phyloP scores from a whole-genome alignment of 768 basidiomycete genomes.

The Tephrocybe sp. region DNA sequence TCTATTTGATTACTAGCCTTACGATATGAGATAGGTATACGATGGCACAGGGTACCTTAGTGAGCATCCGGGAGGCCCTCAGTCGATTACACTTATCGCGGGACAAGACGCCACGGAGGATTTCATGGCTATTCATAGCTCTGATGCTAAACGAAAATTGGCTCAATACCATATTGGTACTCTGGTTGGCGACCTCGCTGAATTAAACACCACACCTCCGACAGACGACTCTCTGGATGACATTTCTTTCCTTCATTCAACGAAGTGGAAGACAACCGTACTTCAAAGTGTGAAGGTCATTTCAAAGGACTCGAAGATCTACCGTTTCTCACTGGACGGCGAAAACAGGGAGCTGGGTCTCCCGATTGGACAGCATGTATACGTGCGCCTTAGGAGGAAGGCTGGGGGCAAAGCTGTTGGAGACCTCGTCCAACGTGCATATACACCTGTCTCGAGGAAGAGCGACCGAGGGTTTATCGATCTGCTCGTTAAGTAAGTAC shows the following conservation, averaged over 20 bases:
- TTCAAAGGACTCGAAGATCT: constrained; percentile 48
- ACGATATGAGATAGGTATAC: constrained; percentile 34
- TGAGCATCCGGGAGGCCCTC: constrained; percentile 57
- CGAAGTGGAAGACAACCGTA: constrained; percentile 45
- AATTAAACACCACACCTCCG: constrained; percentile 11
- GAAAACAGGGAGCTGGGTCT: constrained; percentile 45
- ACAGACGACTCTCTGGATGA: not conserved
- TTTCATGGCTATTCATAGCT: constrained; percentile 62
- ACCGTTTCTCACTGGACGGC: constrained; percentile 44
- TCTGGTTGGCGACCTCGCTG: constrained; percentile 4
- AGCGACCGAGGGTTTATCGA: constrained; percentile 45
- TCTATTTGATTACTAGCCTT: not conserved
- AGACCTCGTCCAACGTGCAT: constrained; percentile 53
- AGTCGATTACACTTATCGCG: constrained; percentile 52
- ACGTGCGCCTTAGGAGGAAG: constrained; percentile 43
- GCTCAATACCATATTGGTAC: constrained; percentile 30
- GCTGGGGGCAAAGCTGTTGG: constrained; percentile 16
- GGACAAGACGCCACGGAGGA: constrained; percentile 63
- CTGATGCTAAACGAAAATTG: constrained; percentile 43
- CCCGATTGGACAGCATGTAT: constrained; percentile 59
- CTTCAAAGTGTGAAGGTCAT: constrained; percentile 34
- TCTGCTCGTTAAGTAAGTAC: constrained; percentile 42
- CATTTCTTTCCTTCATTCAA: constrained; percentile 35
- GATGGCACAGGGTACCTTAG: constrained; percentile 47
- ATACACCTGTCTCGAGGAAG: constrained; percentile 52